These are phyloP conservation scores for Acidomyces sp. DNA, from an alignment of 495 filamentous ascomycete species.

Conservation along the genomic window DNA sequence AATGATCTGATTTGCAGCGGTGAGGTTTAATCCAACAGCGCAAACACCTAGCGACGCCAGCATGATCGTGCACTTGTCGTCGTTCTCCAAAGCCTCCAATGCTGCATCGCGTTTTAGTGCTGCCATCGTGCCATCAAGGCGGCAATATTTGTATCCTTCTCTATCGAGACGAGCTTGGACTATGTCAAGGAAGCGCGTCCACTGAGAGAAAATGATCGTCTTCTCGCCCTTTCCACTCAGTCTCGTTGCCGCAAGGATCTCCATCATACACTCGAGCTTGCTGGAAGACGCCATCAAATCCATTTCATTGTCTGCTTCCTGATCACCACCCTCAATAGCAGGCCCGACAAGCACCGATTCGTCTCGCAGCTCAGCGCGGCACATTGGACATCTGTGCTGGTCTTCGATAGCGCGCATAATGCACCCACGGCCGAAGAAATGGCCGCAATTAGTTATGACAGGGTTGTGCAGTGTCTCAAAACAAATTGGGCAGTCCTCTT, in stretches of 20 bases:
- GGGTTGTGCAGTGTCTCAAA: constrained; percentile 60
- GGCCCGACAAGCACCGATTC: constrained; percentile 49
- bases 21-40: constrained; percentile 79
- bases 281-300: constrained; percentile 57
- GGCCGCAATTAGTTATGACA: constrained; percentile 79
- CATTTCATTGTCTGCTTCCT: constrained; percentile 34
- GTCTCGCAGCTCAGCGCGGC: constrained; percentile 56
- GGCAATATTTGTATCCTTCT: constrained; percentile 48
- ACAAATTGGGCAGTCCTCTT: constrained; percentile 77
- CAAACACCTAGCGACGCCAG: constrained; percentile 74
- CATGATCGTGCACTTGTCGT: constrained; percentile 61
- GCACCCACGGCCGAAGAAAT: constrained; percentile 63
- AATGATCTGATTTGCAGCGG: constrained; percentile 77
- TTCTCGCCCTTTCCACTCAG: constrained; percentile 50
- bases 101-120: constrained; percentile 54
- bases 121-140: constrained; percentile 76
- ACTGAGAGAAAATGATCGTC: constrained; percentile 84
- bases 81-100: constrained; percentile 49
- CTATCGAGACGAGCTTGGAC: constrained; percentile 56
- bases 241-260: constrained; percentile 58
- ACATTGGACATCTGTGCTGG: constrained; percentile 80
- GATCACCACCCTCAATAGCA: constrained; percentile 33
- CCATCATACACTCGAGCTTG: constrained; percentile 72
- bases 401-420: constrained; percentile 66
- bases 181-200: constrained; percentile 79